Conservation (phyloP, 2,329 filamentous ascomycete species). For the Fusarium nisikadoi region DNA sequence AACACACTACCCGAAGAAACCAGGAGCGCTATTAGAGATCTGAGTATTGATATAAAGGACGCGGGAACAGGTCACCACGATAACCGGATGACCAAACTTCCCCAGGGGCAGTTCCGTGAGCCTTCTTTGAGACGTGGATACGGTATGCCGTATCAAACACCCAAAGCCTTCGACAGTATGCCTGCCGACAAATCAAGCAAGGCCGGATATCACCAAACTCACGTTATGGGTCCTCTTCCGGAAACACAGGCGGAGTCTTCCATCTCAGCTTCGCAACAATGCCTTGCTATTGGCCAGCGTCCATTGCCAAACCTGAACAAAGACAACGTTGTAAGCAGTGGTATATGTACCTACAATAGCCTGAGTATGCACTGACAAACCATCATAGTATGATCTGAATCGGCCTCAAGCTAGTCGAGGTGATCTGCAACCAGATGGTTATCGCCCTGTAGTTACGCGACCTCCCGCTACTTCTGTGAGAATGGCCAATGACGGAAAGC, state of each 20-base stretch:
- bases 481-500: fast-evolving
- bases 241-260: neutral
- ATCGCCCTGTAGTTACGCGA: neutral
- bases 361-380: slow-evolving; percentile 2
- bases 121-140: slow-evolving; percentile 16
- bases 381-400: slow-evolving; percentile 1
- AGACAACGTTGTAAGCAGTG: no score
- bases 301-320: neutral
- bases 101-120: neutral
- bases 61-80: slow-evolving; percentile 19
- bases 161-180: neutral
- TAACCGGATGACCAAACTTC: neutral
- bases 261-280: neutral
- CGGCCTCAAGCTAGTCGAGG: slow-evolving; percentile 7
- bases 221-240: neutral
- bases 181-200: no score
- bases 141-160: slow-evolving; percentile 2
- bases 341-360: no score
- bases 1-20: no score
- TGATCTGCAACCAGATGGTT: slow-evolving; percentile 2
- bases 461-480: fast-evolving
- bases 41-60: fast-evolving
- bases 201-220: neutral
- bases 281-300: no score
- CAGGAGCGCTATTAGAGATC: neutral